Percentiles rank a stretch among this genome's conserved stretches.
phyloP scores from a whole-genome alignment of 176 grass and related monocot species.

The Hsuehochloa calcarea region DNA sequence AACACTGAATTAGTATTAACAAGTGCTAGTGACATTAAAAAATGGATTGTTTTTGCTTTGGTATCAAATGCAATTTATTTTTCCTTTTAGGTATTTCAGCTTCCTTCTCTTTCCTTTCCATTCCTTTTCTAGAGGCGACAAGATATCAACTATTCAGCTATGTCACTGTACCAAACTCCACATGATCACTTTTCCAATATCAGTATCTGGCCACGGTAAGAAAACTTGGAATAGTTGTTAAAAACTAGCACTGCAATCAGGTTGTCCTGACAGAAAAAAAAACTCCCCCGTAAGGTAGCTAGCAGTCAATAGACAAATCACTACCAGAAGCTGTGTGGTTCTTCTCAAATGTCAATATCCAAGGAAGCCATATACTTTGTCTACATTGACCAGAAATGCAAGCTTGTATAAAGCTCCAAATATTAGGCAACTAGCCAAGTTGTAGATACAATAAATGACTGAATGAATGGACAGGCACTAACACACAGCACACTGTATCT shows the following conservation, averaged over 20 bases:
- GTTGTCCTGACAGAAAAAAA: background rate
- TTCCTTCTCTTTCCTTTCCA: background rate
- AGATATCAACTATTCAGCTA: background rate
- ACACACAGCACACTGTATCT: background rate
- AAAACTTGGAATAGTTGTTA: background rate
- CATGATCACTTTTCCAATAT: background rate
- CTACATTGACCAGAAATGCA: conserved; percentile 11
- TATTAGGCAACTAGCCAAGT: conserved; percentile 27
- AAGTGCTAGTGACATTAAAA: background rate
- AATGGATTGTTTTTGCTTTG: background rate
- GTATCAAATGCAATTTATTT: background rate
- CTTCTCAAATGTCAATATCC: conserved; percentile 26
- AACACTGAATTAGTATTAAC: background rate
- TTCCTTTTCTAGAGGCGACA: background rate
- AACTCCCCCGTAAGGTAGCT: background rate
- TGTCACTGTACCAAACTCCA: background rate
- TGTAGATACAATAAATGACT: conserved; percentile 12
- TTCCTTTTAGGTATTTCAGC: background rate
- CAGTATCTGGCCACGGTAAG: background rate
- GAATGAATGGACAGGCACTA: conserved; percentile 13
- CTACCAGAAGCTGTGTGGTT: conserved; percentile 26
- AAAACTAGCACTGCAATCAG: conserved; percentile 7
- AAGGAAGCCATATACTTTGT: conserved; percentile 9
- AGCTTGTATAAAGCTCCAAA: conserved; percentile 13
- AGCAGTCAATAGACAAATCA: background rate